phyloP scores from a whole-genome alignment of 768 basidiomycete species.

The Termitomyces sp. region DNA sequence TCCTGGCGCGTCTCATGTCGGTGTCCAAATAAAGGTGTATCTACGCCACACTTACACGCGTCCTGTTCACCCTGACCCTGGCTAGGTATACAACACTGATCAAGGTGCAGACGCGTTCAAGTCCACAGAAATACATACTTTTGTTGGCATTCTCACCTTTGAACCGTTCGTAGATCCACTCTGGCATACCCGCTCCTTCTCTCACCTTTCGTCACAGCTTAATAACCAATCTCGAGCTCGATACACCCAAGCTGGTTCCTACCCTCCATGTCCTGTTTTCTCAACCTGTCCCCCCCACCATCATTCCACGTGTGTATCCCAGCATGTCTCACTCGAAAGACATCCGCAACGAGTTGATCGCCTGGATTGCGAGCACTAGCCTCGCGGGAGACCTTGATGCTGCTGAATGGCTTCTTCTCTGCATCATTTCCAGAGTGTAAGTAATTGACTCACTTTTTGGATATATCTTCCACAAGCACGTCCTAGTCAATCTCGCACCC shows the following conservation, averaged over 20 bases:
- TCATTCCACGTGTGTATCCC: slow-evolving; percentile 36
- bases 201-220: slow-evolving; percentile 23
- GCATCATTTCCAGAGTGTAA: slow-evolving; percentile 57
- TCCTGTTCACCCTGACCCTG: background rate
- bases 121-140: slow-evolving; percentile 57
- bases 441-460: slow-evolving; percentile 19
- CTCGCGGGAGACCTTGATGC: slow-evolving; percentile 63
- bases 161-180: slow-evolving; percentile 48
- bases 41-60: background rate
- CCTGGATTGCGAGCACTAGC: slow-evolving; percentile 69
- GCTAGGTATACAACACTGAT: slow-evolving; percentile 54
- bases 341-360: slow-evolving; percentile 49
- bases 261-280: slow-evolving; percentile 67
- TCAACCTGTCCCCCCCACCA: slow-evolving; percentile 29
- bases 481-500: slow-evolving; percentile 57
- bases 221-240: slow-evolving; percentile 33
- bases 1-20: slow-evolving; percentile 49
- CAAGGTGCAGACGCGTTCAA: slow-evolving; percentile 39
- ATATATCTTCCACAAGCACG: background rate
- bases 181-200: background rate
- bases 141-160: slow-evolving; percentile 67
- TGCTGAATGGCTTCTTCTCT: slow-evolving; percentile 72
- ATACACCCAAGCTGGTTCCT: slow-evolving; percentile 37
- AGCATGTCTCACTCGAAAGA: slow-evolving; percentile 10
- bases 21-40: slow-evolving; percentile 64